Conservation (phyloP, 495 filamentous ascomycete genomes). For the Talaromyces stipitatus region DNA sequence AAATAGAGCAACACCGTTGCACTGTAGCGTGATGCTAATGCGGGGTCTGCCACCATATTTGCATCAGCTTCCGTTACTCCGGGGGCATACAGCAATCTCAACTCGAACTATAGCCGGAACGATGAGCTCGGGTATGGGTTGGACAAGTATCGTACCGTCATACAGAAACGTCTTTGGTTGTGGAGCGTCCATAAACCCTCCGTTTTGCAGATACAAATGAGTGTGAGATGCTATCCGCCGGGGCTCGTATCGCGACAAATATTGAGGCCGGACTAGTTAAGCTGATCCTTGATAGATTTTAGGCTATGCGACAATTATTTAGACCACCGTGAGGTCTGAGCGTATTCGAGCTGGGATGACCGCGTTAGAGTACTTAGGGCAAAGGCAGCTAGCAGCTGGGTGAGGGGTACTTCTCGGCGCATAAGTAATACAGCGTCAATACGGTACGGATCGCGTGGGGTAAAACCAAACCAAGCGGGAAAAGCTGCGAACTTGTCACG, state of each 20-base stretch:
- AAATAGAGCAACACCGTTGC: no score
- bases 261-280: not conserved
- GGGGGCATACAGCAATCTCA: slow-evolving; percentile 16
- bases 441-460: not conserved
- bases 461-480: not conserved
- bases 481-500: not conserved
- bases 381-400: not conserved
- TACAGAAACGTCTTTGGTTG: not conserved
- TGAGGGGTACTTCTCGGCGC: not conserved
- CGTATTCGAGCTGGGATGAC: not conserved
- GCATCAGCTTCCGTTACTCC: slow-evolving; percentile 36
- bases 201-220: not conserved
- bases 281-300: not conserved
- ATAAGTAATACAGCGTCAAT: not conserved
- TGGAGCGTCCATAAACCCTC: not conserved
- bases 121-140: not conserved
- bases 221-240: not conserved
- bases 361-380: not conserved
- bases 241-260: not conserved
- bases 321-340: not conserved
- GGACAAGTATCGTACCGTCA: not conserved
- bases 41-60: not conserved
- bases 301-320: not conserved
- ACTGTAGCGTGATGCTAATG: no score
- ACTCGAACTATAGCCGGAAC: not conserved